Base-by-base conservation (phyloP, 768 basidiomycete species). In the Sporobolomyces pararoseus region DNA sequence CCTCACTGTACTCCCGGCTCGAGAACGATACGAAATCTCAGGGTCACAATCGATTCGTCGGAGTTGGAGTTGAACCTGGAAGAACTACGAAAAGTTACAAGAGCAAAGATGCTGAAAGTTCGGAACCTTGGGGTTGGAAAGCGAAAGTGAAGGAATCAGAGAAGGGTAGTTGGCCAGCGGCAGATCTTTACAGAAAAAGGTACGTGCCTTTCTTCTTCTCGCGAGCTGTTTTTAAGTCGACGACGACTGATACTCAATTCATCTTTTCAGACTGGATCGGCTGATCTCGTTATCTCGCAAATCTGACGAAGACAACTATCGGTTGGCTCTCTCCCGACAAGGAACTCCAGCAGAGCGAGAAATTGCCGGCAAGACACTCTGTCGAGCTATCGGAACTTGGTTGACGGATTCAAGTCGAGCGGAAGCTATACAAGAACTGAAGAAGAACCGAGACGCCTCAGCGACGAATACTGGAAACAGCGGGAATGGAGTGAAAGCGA, bases 41-140 rank as follows among this genome's bases (percentile, higher is more conserved):
- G 5, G 72, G 72, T 9, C 68, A 66, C 25, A 66, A 66, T 21
- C 46, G 31, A 27, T 46, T 73, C 23, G 53, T 73, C 6, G 72
- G 72, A 6, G 57, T 73, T 16, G 72, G 72, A 16, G 5, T 51
- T 19, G 61, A 63, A 16, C 25, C 72, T 29, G 51, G 68, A 16
- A 39, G 53, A 25, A 62, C 46, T 5, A 52, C 34, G n/a, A 57
- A 12, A 23, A 25, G 59, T 35, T 34, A 12, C 19, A 31, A 35
- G 10, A 50, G 21, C 23, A 50, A 39, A 23, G 64, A 34, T 3
- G 23, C 50, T 31, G 58, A 25, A 14, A 34, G 39, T 13, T n/a
- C 59, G 50, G 72, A 73, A 47, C 54, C 39, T 53, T 73, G 72
- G 72, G 72, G 72, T 46, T 73, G 68, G 68, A 73, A 73, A 57